phyloP scores from a whole-genome alignment of 805 yeast genomes.

The Pichia nanzhaoensis region DNA sequence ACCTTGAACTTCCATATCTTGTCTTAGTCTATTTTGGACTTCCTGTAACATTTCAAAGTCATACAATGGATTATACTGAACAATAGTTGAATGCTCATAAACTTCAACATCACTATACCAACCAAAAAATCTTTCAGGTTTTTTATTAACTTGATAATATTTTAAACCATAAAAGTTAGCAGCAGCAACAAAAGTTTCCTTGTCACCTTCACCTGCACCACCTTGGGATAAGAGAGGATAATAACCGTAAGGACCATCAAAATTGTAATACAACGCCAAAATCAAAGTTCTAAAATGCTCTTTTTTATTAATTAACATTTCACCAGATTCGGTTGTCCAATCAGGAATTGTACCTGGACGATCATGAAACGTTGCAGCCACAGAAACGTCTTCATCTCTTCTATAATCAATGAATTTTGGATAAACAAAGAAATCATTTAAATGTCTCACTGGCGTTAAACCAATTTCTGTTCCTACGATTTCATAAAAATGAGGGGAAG shows the following conservation, averaged over 20 bases:
- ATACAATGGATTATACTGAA: slow-evolving; percentile 30
- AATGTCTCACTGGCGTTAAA: slow-evolving; percentile 24
- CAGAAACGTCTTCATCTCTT: slow-evolving; percentile 29
- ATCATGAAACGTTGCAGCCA: slow-evolving; percentile 49
- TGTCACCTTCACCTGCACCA: slow-evolving; percentile 74
- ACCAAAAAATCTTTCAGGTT: slow-evolving; percentile 28
- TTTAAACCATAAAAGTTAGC: slow-evolving; percentile 45
- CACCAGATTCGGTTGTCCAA: slow-evolving; percentile 63
- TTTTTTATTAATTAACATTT: slow-evolving; percentile 48
- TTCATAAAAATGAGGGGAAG: slow-evolving; percentile 64
- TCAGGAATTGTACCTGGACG: slow-evolving; percentile 64
- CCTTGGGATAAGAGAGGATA: slow-evolving; percentile 54
- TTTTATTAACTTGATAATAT: slow-evolving; percentile 48
- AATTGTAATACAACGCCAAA: slow-evolving; percentile 52
- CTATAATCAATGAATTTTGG: slow-evolving; percentile 28
- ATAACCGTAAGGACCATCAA: slow-evolving; percentile 53
- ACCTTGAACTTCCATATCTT: slow-evolving; percentile 20
- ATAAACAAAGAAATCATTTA: slow-evolving; percentile 28
- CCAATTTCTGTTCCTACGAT: slow-evolving; percentile 54
- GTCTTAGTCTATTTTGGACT: slow-evolving; percentile 18
- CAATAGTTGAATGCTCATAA: slow-evolving; percentile 31
- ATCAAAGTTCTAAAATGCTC: slow-evolving; percentile 48
- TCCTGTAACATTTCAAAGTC: slow-evolving; percentile 26
- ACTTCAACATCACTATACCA: slow-evolving; percentile 28
- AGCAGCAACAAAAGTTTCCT: slow-evolving; percentile 71